phyloP scores from a whole-genome alignment of 768 basidiomycete species.

The Melanogaster broomeanus region DNA sequence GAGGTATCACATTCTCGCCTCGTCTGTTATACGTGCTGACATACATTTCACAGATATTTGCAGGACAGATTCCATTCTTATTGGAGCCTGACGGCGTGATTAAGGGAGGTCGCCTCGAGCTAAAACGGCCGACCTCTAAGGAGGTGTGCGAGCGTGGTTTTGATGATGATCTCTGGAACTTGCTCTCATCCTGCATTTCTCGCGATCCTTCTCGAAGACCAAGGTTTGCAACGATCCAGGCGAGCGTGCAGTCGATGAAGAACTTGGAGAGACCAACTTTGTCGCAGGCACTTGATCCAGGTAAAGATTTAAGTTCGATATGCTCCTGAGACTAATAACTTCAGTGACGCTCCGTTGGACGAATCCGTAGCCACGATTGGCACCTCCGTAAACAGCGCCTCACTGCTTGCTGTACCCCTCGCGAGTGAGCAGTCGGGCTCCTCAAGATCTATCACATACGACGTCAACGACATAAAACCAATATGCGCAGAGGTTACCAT shows the following conservation, averaged over 20 bases:
- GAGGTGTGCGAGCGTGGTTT: slow-evolving; percentile 1
- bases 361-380: neutral
- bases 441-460: neutral
- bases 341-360: neutral
- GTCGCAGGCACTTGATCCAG: neutral
- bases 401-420: neutral
- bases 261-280: neutral
- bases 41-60: slow-evolving; percentile 5
- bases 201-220: slow-evolving; percentile 1
- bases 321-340: neutral
- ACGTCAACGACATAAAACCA: neutral
- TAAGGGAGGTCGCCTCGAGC: neutral
- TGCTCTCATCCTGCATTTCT: slow-evolving; percentile 5
- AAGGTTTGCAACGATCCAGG: slow-evolving; percentile 3
- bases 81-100: neutral
- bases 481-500: neutral
- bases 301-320: neutral
- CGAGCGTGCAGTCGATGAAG: neutral
- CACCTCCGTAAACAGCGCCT: neutral
- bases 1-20: slow-evolving; percentile 17
- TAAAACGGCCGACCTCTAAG: neutral
- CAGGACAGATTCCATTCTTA: slow-evolving; percentile 8
- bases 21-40: neutral
- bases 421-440: neutral
- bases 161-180: slow-evolving; percentile 4